Base-by-base conservation (phyloP, 257 asterid genomes). In the Solanum tarijense region DNA sequence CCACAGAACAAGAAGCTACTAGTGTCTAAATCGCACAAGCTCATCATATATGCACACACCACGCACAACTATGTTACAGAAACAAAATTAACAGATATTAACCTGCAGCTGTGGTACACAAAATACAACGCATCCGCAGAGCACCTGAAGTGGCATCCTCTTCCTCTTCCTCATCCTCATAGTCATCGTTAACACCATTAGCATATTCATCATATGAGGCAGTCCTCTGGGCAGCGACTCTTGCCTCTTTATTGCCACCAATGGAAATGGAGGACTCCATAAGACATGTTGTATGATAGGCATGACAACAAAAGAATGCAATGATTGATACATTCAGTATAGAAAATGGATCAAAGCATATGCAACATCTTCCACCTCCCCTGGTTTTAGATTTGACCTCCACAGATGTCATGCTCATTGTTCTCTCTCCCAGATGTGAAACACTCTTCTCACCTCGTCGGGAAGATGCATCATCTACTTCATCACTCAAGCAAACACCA, bases 21-120 rank as follows among this genome's bases (percentile, higher is more conserved):
- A 82, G 46, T 48, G 71, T 52, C 71, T 20, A 82, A 81, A 87
- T 71, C 25, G 31, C 86, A 32, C 76, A 69, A 69, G 75, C 89
- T 87, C 89, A 34, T 16, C 68, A 75, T 91, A 78, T 86, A 75
- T 55, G 83, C 86, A 79, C 81, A 58, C 48, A 88, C 60, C 81
- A 74, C 83, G 65, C 88, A 82, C 89, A 86, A 90, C 88, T 78
- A 91, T 72, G 35, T 83, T 87, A 84, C 58, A 86, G 60, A 31
- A 82, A 43, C 36, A 48, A 82, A 48, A 31, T 31, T 82, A 82
- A 68, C 86, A 48, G 87, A 46, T 68, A 23, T 34, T 92, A 96
- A 89, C 95, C 94, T 84, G 97, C 98, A 89, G 99, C 99, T 73
- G 99, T 97, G 9, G 99, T 96, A 90, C 99, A 97, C 92, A 97